Base-by-base conservation (phyloP, 345 rosid genomes). In the Anastatica hierochuntica region DNA sequence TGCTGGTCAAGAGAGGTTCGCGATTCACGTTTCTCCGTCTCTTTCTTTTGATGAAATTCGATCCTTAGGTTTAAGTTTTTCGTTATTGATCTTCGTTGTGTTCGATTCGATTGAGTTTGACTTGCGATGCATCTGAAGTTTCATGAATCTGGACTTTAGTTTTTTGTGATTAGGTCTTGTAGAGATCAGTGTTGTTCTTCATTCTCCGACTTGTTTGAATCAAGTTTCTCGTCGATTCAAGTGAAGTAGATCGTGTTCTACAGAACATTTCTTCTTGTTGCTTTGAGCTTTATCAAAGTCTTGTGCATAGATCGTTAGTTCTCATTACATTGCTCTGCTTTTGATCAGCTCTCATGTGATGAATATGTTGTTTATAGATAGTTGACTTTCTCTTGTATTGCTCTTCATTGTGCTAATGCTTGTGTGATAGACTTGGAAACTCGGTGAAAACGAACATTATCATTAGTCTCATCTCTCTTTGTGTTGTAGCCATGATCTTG, bases 1-100 rank as follows among this genome's bases (percentile, higher is more conserved):
- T 17, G 71, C 71, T 66, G 71, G 71, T 51, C 71, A 66, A 58
- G 71, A 66, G 49, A 66, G 71, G 70, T 65, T 29, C 9, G 1
- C 23, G 46, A 30, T 45, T 8, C n/a, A 27, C 56, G 14, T 48
- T 4, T 46, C 19, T 0, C 13, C 34, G n/a, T 38, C 38, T 18
- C 35, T 5, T 33, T 29, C 10, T 44, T 9, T 38, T 17, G 38
- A 12, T 55, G 49, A 39, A 14, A 2, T 45, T 11, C 27, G 18
- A 13, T 43, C 14, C 26, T 30, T 26, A 24, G 14, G 43, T 36
- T 24, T 14, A 4, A 38, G 29, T 58, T 37, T 47, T 1, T 42
- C 17, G 34, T 45, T 26, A 17, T 44, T 44, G 31, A 44, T 10
- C 2, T 2, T 21, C 24, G 4, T 12, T 11, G 45, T 38, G 23